Base-by-base conservation (phyloP, 1,284 basidiomycete species). In the Violaceomyces palustris region DNA sequence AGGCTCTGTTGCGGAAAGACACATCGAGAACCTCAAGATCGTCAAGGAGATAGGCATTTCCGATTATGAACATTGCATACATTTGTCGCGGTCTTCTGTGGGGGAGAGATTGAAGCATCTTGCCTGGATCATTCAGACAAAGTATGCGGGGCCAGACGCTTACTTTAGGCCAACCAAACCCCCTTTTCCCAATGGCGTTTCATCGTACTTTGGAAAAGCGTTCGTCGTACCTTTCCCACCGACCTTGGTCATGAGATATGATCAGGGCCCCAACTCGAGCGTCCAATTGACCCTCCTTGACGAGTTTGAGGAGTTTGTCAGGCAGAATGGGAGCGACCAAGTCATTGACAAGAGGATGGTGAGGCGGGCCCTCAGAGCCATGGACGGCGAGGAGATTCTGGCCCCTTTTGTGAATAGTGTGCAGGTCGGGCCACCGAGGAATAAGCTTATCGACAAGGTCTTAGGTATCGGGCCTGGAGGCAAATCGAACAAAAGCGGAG, bases 21-120 rank as follows among this genome's bases (percentile, higher is more conserved):
- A 87, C 61, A 81, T 84, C 2, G 86, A 88, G 71, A 87, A 88
- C 67, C 73, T 88, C 48, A 87, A 87, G 80, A 85, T 84, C 45
- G 41, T 69, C 38, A 42, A 52, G 37, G 49, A 61, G 34, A 54
- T 69, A 24, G 66, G 67, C 19, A 45, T 62, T 24, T 32, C 43
- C 22, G 48, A 48, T 6, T 46, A 57, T 24, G 23, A 33, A 39
- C 19, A 35, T 33, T 60, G 37, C 51, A 36, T 65, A 24, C 46
- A 63, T 6, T 21, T 42, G n/a, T 37, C 36, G 14, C 55, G 61
- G 4, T 45, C 46, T 4, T 29, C 39, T 24, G 32, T 55, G 8
- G 51, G 56, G 2, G 39, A 41, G n/a, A 37, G 47, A 15, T 49
- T 49, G 11, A 35, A 45, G 11, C 45, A 39, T 35, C 56, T 60